phyloP scores from a whole-genome alignment of 2,329 filamentous ascomycete genomes.

The Endothia cerciana region DNA sequence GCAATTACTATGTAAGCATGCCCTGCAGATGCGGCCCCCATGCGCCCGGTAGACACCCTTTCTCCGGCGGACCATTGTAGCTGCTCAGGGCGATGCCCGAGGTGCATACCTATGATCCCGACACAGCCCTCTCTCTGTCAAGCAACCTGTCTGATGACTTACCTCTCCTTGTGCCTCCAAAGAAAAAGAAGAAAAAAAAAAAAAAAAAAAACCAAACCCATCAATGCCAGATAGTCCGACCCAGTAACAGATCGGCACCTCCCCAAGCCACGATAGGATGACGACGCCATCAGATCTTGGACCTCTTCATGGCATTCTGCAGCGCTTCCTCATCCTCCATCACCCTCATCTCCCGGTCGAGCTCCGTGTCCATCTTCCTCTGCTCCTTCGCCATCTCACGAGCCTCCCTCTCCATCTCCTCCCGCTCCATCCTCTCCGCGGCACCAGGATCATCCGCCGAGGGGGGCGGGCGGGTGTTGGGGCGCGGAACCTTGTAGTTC shows the following conservation, averaged over 20 bases:
- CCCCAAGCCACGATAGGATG: background rate
- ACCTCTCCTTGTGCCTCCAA: too few species aligned
- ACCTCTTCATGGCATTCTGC: slow-evolving; percentile 23
- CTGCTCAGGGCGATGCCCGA: background rate
- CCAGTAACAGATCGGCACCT: too few species aligned
- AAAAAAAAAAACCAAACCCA: too few species aligned
- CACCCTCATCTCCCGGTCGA: slow-evolving; percentile 18
- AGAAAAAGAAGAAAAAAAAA: too few species aligned
- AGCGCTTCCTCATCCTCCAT: slow-evolving; percentile 13
- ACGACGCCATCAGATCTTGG: slow-evolving; percentile 12
- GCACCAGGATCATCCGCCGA: slow-evolving; percentile 45
- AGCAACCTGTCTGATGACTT: too few species aligned
- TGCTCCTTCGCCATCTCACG: slow-evolving; percentile 30
- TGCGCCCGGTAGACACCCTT: too few species aligned
- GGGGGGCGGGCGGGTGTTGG: slow-evolving; percentile 49
- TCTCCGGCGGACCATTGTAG: background rate
- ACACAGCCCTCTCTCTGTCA: too few species aligned
- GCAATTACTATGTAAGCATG: background rate
- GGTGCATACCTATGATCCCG: background rate
- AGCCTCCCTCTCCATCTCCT: slow-evolving; percentile 23
- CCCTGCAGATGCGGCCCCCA: background rate
- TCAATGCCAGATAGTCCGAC: too few species aligned
- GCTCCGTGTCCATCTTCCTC: slow-evolving; percentile 26
- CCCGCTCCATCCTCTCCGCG: slow-evolving; percentile 34
- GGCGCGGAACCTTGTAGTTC: slow-evolving; percentile 62